phyloP scores from a whole-genome alignment of 148 eudicot genomes.

The Chenopodium quinoa region DNA sequence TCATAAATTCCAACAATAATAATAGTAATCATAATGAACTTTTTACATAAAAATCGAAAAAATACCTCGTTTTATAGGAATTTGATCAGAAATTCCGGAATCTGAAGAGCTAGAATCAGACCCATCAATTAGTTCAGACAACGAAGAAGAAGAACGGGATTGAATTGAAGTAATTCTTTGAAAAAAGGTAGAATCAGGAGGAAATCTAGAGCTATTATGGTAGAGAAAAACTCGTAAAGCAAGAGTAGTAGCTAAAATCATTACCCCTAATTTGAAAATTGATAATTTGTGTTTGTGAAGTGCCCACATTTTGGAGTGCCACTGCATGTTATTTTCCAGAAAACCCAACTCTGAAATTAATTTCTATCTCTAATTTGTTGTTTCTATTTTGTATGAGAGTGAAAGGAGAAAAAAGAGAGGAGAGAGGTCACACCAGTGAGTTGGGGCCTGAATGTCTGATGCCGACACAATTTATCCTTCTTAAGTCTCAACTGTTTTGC shows the following conservation, averaged over 20 bases:
- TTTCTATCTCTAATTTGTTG: not conserved
- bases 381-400: too few species aligned
- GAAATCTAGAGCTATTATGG: constrained; percentile 25
- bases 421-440: not conserved
- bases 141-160: not conserved
- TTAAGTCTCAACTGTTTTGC: too few species aligned
- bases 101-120: not conserved
- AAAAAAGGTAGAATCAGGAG: constrained; percentile 14
- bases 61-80: not conserved
- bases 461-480: not conserved
- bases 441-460: not conserved
- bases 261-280: constrained; percentile 33
- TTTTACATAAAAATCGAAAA: not conserved
- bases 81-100: not conserved
- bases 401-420: too few species aligned
- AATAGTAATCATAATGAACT: not conserved
- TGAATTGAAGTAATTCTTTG: not conserved
- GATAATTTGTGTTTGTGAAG: constrained; percentile 34
- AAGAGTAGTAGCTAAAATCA: constrained; percentile 38
- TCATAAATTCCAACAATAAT: not conserved
- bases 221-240: constrained; percentile 35
- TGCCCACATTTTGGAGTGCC: constrained; percentile 25
- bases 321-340: constrained; percentile 15
- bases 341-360: not conserved
- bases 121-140: not conserved